These are phyloP conservation scores for Lablab purpureus DNA, from an alignment of 306 rosid genomes.

Conservation along the genomic window DNA sequence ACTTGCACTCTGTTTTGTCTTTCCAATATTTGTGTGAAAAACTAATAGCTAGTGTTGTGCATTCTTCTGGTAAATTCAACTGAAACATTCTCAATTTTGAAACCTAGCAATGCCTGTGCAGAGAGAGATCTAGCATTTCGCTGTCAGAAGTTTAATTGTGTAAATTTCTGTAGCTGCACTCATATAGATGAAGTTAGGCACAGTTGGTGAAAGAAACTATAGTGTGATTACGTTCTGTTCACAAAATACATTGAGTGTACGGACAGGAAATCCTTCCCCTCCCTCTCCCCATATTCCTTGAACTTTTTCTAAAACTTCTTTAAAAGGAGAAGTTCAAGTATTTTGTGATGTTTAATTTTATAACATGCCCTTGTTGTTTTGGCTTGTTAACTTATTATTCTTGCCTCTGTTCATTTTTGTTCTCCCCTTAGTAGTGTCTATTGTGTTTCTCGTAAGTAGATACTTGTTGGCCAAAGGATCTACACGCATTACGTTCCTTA, in stretches of 20 bases:
- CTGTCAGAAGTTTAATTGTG: background rate
- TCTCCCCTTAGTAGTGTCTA: background rate
- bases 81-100: conserved; percentile 16
- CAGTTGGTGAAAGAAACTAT: background rate
- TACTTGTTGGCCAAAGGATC: conserved; percentile 20
- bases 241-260: background rate
- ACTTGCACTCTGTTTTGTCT: background rate
- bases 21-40: background rate
- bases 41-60: background rate
- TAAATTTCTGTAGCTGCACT: background rate
- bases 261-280: background rate
- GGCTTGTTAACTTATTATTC: conserved; percentile 27
- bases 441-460: background rate
- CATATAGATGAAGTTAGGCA: conserved; percentile 16
- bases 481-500: background rate
- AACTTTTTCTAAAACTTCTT: background rate
- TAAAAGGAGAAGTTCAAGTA: background rate
- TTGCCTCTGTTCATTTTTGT: background rate
- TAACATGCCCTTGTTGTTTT: conserved; percentile 17
- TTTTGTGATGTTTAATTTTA: background rate
- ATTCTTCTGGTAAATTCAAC: conserved; percentile 1
- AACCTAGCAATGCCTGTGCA: background rate
- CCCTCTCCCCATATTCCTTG: background rate
- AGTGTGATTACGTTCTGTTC: background rate
- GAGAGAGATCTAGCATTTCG: background rate